Evolutionary conservation across 305 asterid species (phyloP), one percentile per base, ranked within the genome.

Genomic region (Ajuga reptans): DNA sequence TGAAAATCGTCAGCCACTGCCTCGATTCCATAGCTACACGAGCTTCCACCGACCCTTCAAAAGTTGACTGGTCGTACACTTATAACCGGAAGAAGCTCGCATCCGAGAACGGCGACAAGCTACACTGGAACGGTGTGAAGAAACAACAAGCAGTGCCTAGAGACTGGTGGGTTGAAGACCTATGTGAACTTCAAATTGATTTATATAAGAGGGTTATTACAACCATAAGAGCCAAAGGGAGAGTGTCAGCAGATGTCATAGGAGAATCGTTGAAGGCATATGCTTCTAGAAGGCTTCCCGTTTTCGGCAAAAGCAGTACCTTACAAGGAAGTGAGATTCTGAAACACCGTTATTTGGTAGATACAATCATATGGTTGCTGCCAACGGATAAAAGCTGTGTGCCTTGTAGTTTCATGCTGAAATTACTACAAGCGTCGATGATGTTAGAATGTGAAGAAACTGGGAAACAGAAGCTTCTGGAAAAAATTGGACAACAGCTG

Each of bases 121-220:
- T 81, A 0, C 79, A 43, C 8, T 85, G 88, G 89, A 84, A 87
- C 54, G 95, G 88, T 27, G 84, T 86, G 74, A 82, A 75, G 47
- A 87, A 83, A 61, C 95, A 73, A 18, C 87, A 21, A 45, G 58
- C 66, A 42, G 91, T 88, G 54, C 97, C 96, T 0, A 75, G 65
- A 45, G 96, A 90, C 75, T 90, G 97, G 97, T 90, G 97, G 97
- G 92, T 86, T 0, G 97, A 88, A 77, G 97, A 90, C 70, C 81
- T 90, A n/a, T 88, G 89, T 41, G 97, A 88, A 29, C 97, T 90
- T 61, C 87, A 74, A 41, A 79, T 85, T 2, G 95, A 86, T 72
- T 72, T 85, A 58, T 88, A 77, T 59, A 86, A 90, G 72, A 84
- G 81, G 71, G 90, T 81, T 14, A 75, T 90, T 18, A 75, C 85